These are phyloP conservation scores for Aegilops tauschii DNA, from an alignment of 176 grass and related monocot species.

Conservation along the genomic window DNA sequence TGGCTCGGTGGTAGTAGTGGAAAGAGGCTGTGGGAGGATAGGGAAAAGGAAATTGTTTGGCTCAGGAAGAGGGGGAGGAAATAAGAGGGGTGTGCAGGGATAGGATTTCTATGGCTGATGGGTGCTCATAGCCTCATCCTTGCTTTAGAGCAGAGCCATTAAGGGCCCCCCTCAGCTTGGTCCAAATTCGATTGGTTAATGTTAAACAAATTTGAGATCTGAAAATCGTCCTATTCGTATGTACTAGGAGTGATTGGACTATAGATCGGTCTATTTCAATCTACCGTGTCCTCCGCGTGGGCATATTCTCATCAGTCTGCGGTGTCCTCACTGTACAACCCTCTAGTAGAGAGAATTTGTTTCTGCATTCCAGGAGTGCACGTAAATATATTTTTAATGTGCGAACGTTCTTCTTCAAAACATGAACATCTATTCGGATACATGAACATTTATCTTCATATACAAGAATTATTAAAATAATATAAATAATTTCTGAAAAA, in stretches of 20 bases:
- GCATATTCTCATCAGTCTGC: too few species aligned
- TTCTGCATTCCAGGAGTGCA: too few species aligned
- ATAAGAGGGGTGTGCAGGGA: constrained; percentile 23
- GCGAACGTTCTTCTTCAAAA: too few species aligned
- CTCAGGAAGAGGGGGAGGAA: neutral
- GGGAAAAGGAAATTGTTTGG: neutral
- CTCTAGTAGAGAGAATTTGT: neutral
- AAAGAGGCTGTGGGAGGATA: neutral
- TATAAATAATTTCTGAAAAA: too few species aligned
- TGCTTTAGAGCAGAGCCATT: neutral
- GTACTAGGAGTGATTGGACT: neutral
- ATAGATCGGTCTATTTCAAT: neutral
- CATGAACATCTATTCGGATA: too few species aligned
- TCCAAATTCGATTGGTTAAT: neutral
- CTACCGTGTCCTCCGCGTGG: neutral
- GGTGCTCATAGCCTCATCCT: constrained; percentile 40
- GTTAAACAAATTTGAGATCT: neutral
- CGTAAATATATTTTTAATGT: neutral
- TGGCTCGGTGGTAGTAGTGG: neutral
- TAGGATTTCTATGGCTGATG: constrained; percentile 53
- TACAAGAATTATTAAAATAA: too few species aligned
- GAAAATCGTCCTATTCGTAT: neutral
- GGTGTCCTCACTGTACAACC: too few species aligned
- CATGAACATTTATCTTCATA: too few species aligned
- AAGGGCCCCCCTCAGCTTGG: neutral